phyloP scores from a whole-genome alignment of 768 basidiomycete genomes.

The Lyophyllum shimeji region DNA sequence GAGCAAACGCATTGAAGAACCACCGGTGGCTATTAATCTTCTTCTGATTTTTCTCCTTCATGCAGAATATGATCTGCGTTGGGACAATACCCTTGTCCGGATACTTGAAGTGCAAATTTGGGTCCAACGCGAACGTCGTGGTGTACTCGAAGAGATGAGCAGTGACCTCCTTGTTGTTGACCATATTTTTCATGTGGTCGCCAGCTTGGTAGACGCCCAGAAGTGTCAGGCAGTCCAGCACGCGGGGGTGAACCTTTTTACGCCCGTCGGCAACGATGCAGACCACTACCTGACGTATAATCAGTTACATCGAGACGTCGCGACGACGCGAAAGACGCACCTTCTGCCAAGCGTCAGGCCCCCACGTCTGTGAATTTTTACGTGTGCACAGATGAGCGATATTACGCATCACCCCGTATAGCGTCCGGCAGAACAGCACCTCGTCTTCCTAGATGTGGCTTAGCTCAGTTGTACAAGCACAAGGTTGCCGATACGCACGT shows the following conservation, averaged over 20 bases:
- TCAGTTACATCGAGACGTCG: neutral
- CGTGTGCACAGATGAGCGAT: constrained; percentile 80
- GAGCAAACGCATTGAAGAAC: constrained; percentile 95
- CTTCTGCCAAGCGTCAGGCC: constrained; percentile 96
- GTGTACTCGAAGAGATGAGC: constrained; percentile 81
- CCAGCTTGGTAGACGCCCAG: constrained; percentile 85
- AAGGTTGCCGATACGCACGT: constrained; percentile 52
- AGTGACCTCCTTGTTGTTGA: constrained; percentile 65
- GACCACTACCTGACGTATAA: constrained; percentile 68
- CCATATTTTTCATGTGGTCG: constrained; percentile 52
- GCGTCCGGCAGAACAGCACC: constrained; percentile 84
- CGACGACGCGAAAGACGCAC: constrained; percentile 30
- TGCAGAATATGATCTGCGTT: constrained; percentile 89
- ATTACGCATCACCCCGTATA: constrained; percentile 94
- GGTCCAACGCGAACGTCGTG: constrained; percentile 75
- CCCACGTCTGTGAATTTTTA: constrained; percentile 93
- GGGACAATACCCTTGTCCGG: constrained; percentile 93
- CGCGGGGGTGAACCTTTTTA: constrained; percentile 77
- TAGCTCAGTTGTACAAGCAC: constrained; percentile 3
- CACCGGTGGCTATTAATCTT: constrained; percentile 97
- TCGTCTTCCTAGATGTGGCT: constrained; percentile 76
- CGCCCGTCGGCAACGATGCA: constrained; percentile 91
- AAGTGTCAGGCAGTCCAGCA: constrained; percentile 86
- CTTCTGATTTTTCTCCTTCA: constrained; percentile 94
- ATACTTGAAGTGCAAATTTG: constrained; percentile 80